Evolutionary conservation across 2,329 filamentous ascomycete genomes (phyloP), one percentile per base, ranked within the genome.

Genomic region (Talaromyces piceae): DNA sequence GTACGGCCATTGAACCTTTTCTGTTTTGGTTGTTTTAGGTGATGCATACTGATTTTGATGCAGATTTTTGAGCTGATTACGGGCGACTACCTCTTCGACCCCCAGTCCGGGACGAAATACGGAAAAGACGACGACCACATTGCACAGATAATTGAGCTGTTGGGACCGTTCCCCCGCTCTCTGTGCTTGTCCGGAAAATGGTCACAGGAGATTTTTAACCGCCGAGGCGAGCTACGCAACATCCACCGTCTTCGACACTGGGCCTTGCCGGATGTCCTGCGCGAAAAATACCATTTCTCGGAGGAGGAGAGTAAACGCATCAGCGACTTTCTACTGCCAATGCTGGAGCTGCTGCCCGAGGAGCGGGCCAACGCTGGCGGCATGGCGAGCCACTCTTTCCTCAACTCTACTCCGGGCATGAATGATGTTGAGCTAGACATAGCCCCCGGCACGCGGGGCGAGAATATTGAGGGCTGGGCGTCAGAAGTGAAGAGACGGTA

Each of bases 101-200:
- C 93, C 0, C 93, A 98, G 72, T 96, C 91, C 1, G 93, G 93
- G 56, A 97, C 91, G 39, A 97, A 97, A 72, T 98, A 98, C 69
- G 93, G 93, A 66, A 98, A 98, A 73, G 93, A 98, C 66, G 93
- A 98, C 73, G 93, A 98, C 66, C 93, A 98, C 73, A 96, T 98
- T 59, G 93, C 93, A 8, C 93, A 98, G 67, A 97, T 98, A 62
- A 97, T 98, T 67, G 93, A 98, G 70, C 79, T 98, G 4, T 82
- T 98, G 16, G 93, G 93, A 7, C 84, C 87, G 1, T 97, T 97
- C 66, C 91, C 93, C 49, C 94, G 95, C 68, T 87, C 88, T 4
- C 79, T 97, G 46, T 96, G 89, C 70, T 80, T 95, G 50, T 86
- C 87, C 1, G 93, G 93, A 47, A 96, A 96, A 72, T 97, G 93